Evolutionary conservation across 2,329 filamentous ascomycete genomes (phyloP), one percentile per base, ranked within the genome.

Genomic region (Colletotrichum eleusines): DNA sequence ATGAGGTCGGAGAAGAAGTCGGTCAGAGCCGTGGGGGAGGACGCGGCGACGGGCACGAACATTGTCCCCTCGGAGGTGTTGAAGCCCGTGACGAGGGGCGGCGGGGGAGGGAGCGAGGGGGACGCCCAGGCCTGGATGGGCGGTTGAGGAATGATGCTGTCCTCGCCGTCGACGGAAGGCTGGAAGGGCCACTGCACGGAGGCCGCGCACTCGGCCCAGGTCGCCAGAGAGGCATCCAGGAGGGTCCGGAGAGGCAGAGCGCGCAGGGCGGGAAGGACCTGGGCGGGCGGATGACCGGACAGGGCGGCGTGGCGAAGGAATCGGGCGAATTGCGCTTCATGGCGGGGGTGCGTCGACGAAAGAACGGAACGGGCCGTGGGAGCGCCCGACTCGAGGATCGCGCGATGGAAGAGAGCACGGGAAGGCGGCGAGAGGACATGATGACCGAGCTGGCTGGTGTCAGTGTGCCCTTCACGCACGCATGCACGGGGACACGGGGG

Each of bases 11-110:
- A 77, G 82, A 92, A 93, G 78, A 93, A 92, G 14, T 90, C 84
- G 18, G 48, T 38, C 2, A 69, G 46, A 0, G 77, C 79, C 14
- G 85, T 80, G 2, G 81, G 82, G 18, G 83, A 80, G 20, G 63
- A 60, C 63, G 86, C 82, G 8, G 77, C 74, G 18, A 81, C 78
- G 0, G 90, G 86, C 0, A 93, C 87, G 76, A 93, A 94, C 46
- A 84, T 78, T 0, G 89, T 85, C 20, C 91, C 92, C 78, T 94
- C 92, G 75, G 93, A 90, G 48, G 88, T 87, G 78, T 90, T 91
- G 82, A 90, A 94, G 9, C 91, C 91, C 0, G 90, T 92, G 59
- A 94, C 80, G 59, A 94, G 70, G 65, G 64, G 57, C 64, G 90
- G 88, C 9, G 91, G 82, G 73, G 84, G 84, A 74, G 90, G 83